Evolutionary conservation across 495 filamentous ascomycete genomes (phyloP).

Genomic region (Aspergillus coremiiformis): DNA sequence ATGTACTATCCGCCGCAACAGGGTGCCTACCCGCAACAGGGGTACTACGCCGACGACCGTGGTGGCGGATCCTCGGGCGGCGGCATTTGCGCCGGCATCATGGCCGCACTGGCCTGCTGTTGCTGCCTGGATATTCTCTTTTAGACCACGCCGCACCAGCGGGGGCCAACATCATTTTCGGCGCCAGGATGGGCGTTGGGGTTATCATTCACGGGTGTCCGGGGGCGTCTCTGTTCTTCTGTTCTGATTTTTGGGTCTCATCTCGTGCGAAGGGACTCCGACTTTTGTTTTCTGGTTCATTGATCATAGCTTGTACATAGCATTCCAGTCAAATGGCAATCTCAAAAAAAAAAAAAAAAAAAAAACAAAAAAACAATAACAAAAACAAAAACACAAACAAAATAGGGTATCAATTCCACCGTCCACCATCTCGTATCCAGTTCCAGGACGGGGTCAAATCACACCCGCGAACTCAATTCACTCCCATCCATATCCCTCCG

Average conservation of each 20-base stretch:
- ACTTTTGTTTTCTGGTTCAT: background rate
- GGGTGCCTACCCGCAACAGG: conserved; percentile 35
- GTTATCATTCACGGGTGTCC: too few species aligned
- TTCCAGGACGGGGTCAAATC: too few species aligned
- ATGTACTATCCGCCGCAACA: conserved; percentile 42
- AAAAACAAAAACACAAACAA: background rate
- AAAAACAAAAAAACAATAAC: background rate
- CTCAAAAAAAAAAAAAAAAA: background rate
- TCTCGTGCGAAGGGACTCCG: too few species aligned
- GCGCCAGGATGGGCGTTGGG: conserved; percentile 1
- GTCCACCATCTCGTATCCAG: background rate
- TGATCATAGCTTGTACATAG: background rate
- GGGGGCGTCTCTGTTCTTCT: too few species aligned
- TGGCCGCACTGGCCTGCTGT: conserved; percentile 45
- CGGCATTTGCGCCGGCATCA: conserved; percentile 41
- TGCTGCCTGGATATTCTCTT: conserved; percentile 51
- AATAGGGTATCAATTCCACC: background rate
- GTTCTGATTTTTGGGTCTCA: background rate
- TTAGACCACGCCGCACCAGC: too few species aligned
- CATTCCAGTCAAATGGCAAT: too few species aligned
- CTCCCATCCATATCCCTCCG: conserved; percentile 19
- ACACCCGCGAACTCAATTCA: conserved; percentile 27
- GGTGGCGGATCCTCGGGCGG: conserved; percentile 25
- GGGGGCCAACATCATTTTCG: too few species aligned
- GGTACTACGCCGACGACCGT: conserved; percentile 33